Conservation (phyloP, 2,329 filamentous ascomycete species). For the Aspergillus sp. region DNA sequence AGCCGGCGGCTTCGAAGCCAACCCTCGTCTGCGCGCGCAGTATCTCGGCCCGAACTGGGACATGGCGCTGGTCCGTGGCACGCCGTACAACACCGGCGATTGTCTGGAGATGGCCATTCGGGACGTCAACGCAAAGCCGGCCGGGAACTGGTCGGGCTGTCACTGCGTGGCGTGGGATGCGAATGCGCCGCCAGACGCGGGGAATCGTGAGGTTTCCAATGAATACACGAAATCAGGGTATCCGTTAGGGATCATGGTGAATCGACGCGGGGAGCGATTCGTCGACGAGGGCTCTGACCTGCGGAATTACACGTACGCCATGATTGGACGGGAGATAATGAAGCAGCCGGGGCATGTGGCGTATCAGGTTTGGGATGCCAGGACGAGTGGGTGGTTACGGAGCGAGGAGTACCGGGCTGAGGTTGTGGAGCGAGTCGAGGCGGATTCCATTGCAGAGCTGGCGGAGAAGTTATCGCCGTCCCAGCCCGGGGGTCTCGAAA, state of each 20-base stretch:
- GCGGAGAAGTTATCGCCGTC: constrained; percentile 40
- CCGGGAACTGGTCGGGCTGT: constrained; percentile 57
- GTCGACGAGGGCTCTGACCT: constrained; percentile 60
- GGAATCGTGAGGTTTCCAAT: constrained; percentile 54
- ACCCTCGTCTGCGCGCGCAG: constrained; percentile 47
- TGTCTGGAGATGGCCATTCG: constrained; percentile 46
- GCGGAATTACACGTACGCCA: constrained; percentile 60
- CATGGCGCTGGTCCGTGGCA: constrained; percentile 53
- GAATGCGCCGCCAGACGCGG: constrained; percentile 47
- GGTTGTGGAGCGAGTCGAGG: constrained; percentile 47
- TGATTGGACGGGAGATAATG: constrained; percentile 55
- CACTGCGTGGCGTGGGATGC: constrained; percentile 60
- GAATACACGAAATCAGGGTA: constrained; percentile 63
- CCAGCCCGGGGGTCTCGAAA: constrained; percentile 39
- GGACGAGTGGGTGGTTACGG: constrained; percentile 46
- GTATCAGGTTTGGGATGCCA: constrained; percentile 58
- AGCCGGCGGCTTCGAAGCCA: constrained; percentile 58
- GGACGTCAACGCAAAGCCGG: constrained; percentile 43
- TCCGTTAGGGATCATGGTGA: constrained; percentile 58
- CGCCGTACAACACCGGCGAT: constrained; percentile 57
- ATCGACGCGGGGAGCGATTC: constrained; percentile 51
- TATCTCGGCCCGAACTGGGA: constrained; percentile 56
- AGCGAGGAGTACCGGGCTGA: constrained; percentile 56
- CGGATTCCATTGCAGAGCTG: constrained; percentile 46
- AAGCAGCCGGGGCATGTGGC: constrained; percentile 50